These are phyloP conservation scores for Fusarium mexicanum DNA, from an alignment of 2,329 filamentous ascomycete genomes.

Conservation along the genomic window DNA sequence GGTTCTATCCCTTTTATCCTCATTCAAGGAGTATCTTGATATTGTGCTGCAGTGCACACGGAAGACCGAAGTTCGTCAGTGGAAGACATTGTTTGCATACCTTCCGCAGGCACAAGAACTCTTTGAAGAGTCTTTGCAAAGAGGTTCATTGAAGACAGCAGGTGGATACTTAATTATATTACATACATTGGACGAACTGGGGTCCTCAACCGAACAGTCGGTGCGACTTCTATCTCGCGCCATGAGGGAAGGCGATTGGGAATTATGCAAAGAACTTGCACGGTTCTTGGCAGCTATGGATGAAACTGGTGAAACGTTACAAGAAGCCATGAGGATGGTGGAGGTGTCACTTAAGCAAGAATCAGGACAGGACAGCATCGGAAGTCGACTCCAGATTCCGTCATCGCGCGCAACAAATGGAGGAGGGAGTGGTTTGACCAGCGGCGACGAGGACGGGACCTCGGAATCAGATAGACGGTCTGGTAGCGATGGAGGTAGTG, in stretches of 20 bases:
- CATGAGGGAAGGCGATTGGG: constrained; percentile 89
- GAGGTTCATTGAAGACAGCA: constrained; percentile 90
- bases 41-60: constrained; percentile 96
- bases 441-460: constrained; percentile 48
- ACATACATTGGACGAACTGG: constrained; percentile 80
- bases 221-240: constrained; percentile 84
- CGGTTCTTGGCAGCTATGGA: constrained; percentile 96
- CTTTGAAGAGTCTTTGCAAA: constrained; percentile 89
- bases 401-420: constrained; percentile 45
- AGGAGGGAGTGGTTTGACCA: constrained; percentile 41
- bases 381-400: constrained; percentile 48
- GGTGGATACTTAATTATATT: constrained; percentile 96
- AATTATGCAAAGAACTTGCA: constrained; percentile 92
- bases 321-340: constrained; percentile 74
- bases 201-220: constrained; percentile 77
- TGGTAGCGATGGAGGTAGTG: constrained; percentile 50
- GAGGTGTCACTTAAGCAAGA: constrained; percentile 53
- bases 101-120: constrained; percentile 89
- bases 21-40: constrained; percentile 87
- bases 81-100: constrained; percentile 92
- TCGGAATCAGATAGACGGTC: constrained; percentile 51
- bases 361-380: constrained; percentile 38
- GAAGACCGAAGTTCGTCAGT: constrained; percentile 94
- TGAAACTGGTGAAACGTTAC: constrained; percentile 81
- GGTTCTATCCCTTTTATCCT: constrained; percentile 72